These are phyloP conservation scores for Sphaerosporella brunnea DNA, from an alignment of 495 filamentous ascomycete species.

Conservation along the genomic window DNA sequence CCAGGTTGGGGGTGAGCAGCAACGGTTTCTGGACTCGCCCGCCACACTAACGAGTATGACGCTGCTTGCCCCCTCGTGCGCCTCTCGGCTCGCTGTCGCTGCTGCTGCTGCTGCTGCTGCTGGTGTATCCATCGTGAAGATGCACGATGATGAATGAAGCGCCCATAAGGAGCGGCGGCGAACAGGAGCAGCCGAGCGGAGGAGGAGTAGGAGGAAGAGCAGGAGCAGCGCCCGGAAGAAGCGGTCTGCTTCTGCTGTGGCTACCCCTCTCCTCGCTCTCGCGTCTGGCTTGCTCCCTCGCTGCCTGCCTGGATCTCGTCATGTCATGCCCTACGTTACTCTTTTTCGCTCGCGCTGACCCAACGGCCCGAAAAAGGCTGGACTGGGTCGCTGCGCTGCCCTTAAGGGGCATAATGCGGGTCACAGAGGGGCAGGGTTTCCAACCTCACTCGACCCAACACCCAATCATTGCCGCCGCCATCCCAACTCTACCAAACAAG, in stretches of 20 bases:
- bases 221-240: no score
- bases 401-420: no score
- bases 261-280: no score
- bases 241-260: no score
- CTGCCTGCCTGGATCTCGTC: neutral
- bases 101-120: no score
- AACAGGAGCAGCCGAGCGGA: neutral
- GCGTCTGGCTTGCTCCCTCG: no score
- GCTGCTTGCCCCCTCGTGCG: neutral
- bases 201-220: no score
- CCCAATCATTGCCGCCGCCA: neutral
- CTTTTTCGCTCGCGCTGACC: no score
- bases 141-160: neutral
- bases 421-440: neutral
- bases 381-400: no score
- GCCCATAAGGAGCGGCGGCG: neutral
- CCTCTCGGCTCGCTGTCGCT: neutral
- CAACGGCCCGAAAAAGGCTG: no score
- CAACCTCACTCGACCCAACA: neutral
- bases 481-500: constrained; percentile 1
- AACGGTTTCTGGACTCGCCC: neutral
- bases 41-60: neutral
- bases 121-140: neutral
- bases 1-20: neutral
- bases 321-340: neutral